Evolutionary conservation across 1,284 basidiomycete species (phyloP).

Genomic region (Ganoderma lucidum): DNA sequence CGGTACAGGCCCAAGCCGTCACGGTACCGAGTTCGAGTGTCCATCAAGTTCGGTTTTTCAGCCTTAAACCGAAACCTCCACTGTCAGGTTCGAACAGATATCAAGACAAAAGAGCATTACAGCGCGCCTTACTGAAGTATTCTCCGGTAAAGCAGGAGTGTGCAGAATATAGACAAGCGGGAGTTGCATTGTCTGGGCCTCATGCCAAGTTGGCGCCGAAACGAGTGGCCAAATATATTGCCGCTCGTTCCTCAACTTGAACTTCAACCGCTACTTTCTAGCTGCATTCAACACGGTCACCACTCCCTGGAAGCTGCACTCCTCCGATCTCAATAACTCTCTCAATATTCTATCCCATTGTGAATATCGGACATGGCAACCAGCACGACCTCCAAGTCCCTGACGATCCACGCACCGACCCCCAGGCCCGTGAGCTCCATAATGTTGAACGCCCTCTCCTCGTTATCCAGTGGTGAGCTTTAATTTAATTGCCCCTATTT

Average conservation of each 20-base stretch:
- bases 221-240: background rate
- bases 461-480: background rate
- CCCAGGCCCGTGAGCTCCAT: background rate
- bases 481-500: too few relatives aligned
- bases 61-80: too few relatives aligned
- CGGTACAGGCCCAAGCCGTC: too few relatives aligned
- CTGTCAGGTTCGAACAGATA: too few relatives aligned
- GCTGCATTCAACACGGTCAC: too few relatives aligned
- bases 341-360: background rate
- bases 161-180: background rate
- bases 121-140: background rate
- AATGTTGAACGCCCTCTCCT: background rate
- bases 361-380: background rate
- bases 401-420: background rate
- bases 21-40: too few relatives aligned
- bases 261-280: slow-evolving; percentile 3
- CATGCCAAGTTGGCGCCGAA: background rate
- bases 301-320: too few relatives aligned
- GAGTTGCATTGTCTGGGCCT: background rate
- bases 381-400: background rate
- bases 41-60: too few relatives aligned
- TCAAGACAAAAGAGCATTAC: too few relatives aligned
- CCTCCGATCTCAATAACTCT: background rate
- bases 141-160: background rate
- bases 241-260: background rate